These are phyloP conservation scores for Citeromyces hawaiiensis DNA, from an alignment of 1,139 yeast genomes.

Conservation along the genomic window DNA sequence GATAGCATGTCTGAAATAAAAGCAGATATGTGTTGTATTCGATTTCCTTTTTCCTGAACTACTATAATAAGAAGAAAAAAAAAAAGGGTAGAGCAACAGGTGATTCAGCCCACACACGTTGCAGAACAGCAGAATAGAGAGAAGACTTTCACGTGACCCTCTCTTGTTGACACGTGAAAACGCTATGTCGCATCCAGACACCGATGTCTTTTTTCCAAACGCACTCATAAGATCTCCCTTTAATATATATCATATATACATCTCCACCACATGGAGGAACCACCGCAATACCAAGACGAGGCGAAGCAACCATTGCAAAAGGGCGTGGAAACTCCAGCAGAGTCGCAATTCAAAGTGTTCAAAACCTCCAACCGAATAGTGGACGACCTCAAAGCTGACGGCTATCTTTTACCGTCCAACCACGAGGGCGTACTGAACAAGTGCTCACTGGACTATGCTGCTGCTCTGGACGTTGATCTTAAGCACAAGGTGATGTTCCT, in stretches of 20 bases:
- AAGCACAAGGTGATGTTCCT: constrained; percentile 5
- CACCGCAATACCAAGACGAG: background rate
- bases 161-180: too few species aligned
- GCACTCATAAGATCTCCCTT: too few species aligned
- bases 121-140: too few species aligned
- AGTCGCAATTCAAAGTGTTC: constrained; percentile 19
- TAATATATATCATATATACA: background rate
- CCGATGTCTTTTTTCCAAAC: too few species aligned
- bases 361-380: constrained; percentile 55
- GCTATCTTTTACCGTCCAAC: constrained; percentile 10
- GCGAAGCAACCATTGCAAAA: background rate
- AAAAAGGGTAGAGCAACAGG: too few species aligned
- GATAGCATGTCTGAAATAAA: too few species aligned
- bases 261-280: constrained; percentile 1
- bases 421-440: constrained; percentile 1
- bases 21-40: too few species aligned
- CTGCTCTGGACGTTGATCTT: background rate
- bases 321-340: background rate
- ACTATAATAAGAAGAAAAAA: too few species aligned
- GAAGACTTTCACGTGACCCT: too few species aligned
- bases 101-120: too few species aligned
- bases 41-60: too few species aligned
- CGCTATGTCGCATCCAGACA: too few species aligned
- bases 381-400: constrained; percentile 45
- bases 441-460: constrained; percentile 3